A percentile compares a stretch with the other conserved stretches of the same genome.
Evolutionary conservation across 164 flowering plant species (phyloP).

Genomic region (Vitis riparia): DNA sequence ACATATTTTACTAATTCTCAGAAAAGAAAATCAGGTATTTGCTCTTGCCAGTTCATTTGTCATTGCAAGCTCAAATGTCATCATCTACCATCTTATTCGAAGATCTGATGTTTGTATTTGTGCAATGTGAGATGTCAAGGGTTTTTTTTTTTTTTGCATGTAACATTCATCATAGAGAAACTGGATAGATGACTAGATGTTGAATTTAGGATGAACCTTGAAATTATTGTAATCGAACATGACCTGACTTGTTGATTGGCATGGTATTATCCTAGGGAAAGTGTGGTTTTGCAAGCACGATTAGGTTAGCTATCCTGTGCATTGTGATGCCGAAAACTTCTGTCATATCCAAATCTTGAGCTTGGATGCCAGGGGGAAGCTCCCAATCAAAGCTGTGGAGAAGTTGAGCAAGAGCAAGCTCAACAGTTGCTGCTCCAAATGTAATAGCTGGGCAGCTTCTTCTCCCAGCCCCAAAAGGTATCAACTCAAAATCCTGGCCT

Average conservation of each 20-base stretch:
- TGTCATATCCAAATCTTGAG: constrained; percentile 44
- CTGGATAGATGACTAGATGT: too few species aligned
- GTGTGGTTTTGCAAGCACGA: constrained; percentile 36
- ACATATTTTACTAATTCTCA: too few species aligned
- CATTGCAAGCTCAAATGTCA: not conserved
- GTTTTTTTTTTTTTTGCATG: too few species aligned
- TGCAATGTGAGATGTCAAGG: too few species aligned
- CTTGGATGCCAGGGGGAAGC: constrained; percentile 38
- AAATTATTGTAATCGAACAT: too few species aligned
- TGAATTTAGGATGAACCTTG: too few species aligned
- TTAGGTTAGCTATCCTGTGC: constrained; percentile 31
- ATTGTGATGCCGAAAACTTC: constrained; percentile 50
- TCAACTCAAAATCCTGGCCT: constrained; percentile 45
- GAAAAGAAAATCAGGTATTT: not conserved
- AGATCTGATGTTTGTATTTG: too few species aligned
- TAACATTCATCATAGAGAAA: too few species aligned
- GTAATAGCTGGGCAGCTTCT: constrained; percentile 51
- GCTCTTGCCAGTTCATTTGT: not conserved
- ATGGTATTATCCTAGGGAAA: constrained; percentile 6
- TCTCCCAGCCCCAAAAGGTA: constrained; percentile 58
- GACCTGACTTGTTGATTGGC: too few species aligned
- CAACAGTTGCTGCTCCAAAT: constrained; percentile 41
- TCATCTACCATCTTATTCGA: not conserved
- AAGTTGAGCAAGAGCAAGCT: constrained; percentile 57
- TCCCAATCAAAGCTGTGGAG: constrained; percentile 53